Base-by-base conservation (phyloP, 164 flowering plant species). In the Tetrastigma voinierianum region DNA sequence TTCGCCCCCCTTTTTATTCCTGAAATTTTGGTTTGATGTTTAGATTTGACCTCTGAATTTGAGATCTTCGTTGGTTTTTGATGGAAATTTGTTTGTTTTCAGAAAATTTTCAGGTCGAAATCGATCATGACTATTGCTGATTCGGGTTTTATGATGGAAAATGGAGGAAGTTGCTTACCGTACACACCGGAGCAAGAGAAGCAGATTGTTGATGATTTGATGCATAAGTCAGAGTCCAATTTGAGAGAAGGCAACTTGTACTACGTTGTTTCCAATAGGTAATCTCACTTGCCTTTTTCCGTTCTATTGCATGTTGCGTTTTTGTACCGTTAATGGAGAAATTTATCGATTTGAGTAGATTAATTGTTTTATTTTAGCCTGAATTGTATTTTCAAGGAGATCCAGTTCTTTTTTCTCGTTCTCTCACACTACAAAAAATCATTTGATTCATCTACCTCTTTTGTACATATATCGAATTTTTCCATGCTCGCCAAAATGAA, bases 111-210 rank as follows among this genome's bases (percentile, higher is more conserved):
- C 15, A 64, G 62, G 32, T 45, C 58, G 18, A 55, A n/a, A 59
- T 66, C 65, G 45, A 74, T 67, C 74, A 93, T 91, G 98, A 89
- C 90, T 75, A 85, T 89, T 66, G 71, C 78, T 4, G 90, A 79
- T 78, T 82, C 97, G 5, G 78, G 78, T 40, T 74, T 65, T 17
- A 63, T 83, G 84, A 82, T 82, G 87, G 91, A 81, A 49, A 78
- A 76, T 40, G 93, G 83, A 57, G 78, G 64, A 0, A 81, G 86
- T 58, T 81, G 86, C 73, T 67, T 90, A 73, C 90, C 90, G 4
- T 83, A 74, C 71, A 70, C 87, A n/a, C 96, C 98, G 0, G 86
- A 86, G 60, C 93, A 92, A 25, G 93, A 95, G 80, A 75, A 69
- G 44, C 77, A 77, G 72, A 78, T 85, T 57, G 74, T 90, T 4